Evolutionary conservation across 2,329 filamentous ascomycete genomes (phyloP).

Genomic region (Diplodia intermedia): DNA sequence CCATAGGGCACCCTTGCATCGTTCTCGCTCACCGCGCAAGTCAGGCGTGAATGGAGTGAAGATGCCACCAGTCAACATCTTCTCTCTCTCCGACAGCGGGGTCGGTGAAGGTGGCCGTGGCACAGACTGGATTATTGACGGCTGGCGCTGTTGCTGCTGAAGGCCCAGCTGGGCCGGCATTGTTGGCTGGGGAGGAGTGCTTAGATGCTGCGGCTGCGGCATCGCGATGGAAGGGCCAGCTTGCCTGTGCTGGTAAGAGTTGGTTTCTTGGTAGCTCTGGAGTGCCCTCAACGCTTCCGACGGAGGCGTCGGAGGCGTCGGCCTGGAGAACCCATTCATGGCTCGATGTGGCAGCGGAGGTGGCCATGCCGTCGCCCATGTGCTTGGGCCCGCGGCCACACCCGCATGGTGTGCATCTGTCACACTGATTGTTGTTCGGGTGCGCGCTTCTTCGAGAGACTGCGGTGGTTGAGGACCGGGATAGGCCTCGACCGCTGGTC

Average conservation of each 20-base stretch:
- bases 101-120: slow-evolving; percentile 26
- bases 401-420: slow-evolving; percentile 42
- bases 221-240: slow-evolving; percentile 32
- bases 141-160: slow-evolving; percentile 40
- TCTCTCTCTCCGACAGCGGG: slow-evolving; percentile 75
- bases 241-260: slow-evolving; percentile 5
- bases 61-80: slow-evolving; percentile 82
- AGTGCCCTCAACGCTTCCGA: slow-evolving; percentile 11
- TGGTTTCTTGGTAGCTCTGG: slow-evolving; percentile 39
- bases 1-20: slow-evolving; percentile 81
- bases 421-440: slow-evolving; percentile 54
- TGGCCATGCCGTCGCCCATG: slow-evolving; percentile 38
- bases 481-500: slow-evolving; percentile 42
- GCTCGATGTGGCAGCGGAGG: slow-evolving; percentile 28
- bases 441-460: slow-evolving; percentile 53
- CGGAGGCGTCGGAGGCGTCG: background rate
- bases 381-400: no score
- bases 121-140: background rate
- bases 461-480: slow-evolving; percentile 46
- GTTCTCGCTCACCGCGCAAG: slow-evolving; percentile 81
- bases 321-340: background rate
- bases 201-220: slow-evolving; percentile 32
- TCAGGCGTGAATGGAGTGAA: slow-evolving; percentile 81
- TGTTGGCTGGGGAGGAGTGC: slow-evolving; percentile 35
- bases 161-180: slow-evolving; percentile 52